Percentiles rank a stretch among this genome's conserved stretches.
Evolutionary conservation across 2,329 filamentous ascomycete species (phyloP).

Genomic region (Fusarium lateritium): DNA sequence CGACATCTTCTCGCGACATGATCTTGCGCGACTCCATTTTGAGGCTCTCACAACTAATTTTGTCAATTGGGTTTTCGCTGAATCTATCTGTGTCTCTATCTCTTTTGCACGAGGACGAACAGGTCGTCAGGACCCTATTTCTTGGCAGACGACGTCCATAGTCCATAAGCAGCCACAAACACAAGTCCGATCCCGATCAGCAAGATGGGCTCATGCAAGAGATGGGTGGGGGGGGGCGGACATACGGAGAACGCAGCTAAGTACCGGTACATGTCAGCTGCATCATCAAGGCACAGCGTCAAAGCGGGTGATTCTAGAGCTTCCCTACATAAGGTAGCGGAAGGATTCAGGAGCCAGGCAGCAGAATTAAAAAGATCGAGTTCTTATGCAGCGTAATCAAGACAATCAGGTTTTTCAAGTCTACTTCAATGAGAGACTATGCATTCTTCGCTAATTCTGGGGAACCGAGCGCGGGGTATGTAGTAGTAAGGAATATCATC

Average conservation of each 20-base stretch:
- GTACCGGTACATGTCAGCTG: not conserved
- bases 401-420: no score
- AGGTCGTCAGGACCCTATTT: no score
- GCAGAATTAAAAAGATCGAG: not conserved
- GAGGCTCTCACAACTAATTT: no score
- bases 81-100: no score
- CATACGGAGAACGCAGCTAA: not conserved
- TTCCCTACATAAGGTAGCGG: not conserved
- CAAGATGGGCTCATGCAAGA: not conserved
- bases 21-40: not conserved
- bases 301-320: not conserved
- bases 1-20: not conserved
- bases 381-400: no score
- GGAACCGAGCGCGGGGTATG: not conserved
- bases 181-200: not conserved
- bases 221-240: not conserved
- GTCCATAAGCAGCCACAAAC: not conserved
- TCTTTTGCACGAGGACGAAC: no score
- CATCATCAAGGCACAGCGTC: not conserved
- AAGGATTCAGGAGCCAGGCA: not conserved
- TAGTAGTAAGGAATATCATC: not conserved
- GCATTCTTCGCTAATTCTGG: not conserved
- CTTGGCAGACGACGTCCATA: no score
- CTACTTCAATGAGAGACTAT: not conserved
- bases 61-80: no score